These are phyloP conservation scores for Phoma sp. DNA, from an alignment of 2,329 filamentous ascomycete species.

Conservation along the genomic window DNA sequence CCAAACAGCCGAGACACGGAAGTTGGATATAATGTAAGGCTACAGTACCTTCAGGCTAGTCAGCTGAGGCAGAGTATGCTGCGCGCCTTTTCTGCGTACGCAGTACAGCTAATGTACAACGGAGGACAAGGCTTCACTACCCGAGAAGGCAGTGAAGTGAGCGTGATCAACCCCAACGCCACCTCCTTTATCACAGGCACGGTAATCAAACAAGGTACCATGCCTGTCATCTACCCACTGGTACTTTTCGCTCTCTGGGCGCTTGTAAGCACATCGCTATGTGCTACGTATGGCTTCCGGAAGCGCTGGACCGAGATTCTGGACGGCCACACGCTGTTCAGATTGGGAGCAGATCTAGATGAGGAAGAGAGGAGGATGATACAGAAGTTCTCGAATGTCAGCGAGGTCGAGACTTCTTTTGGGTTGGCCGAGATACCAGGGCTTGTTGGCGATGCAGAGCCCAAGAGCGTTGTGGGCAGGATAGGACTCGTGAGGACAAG, in stretches of 20 bases:
- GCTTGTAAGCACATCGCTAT: neutral
- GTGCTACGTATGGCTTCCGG: constrained; percentile 9
- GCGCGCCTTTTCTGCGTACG: constrained; percentile 8
- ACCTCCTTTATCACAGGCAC: constrained; percentile 5
- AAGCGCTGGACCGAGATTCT: constrained; percentile 16
- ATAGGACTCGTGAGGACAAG: constrained; percentile 2
- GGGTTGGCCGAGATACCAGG: neutral
- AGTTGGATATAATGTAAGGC: too few relatives aligned
- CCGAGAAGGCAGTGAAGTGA: neutral
- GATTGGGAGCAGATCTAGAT: neutral
- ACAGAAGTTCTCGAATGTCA: neutral
- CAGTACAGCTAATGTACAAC: constrained; percentile 13
- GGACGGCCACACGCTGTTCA: constrained; percentile 16
- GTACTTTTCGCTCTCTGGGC: constrained; percentile 9
- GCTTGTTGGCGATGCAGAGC: constrained; percentile 3
- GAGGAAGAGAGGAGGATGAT: neutral
- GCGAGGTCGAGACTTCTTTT: constrained; percentile 1
- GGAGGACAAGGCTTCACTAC: constrained; percentile 11
- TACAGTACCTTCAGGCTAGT: constrained; percentile 6
- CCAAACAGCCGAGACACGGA: too few relatives aligned
- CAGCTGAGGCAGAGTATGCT: constrained; percentile 8
- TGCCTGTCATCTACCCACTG: constrained; percentile 4
- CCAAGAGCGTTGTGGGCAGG: neutral
- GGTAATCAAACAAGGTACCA: constrained; percentile 2
- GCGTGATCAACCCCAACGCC: neutral